Evolutionary conservation across 768 basidiomycete species (phyloP), one percentile per base, ranked within the genome.

Genomic region (Leccinum variicolor): DNA sequence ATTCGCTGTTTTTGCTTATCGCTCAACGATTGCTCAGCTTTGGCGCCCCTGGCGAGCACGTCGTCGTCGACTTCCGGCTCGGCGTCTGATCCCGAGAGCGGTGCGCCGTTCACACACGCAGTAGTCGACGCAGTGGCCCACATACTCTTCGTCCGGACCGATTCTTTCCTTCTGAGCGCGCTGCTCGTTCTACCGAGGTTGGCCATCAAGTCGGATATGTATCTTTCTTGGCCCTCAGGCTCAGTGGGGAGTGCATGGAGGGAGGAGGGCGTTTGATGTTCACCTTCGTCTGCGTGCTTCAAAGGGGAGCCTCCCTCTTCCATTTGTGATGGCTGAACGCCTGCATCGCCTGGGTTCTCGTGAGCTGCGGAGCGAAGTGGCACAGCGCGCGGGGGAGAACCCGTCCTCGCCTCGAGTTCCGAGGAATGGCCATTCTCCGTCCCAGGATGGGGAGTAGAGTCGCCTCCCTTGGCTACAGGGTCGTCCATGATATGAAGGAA

Each of bases 41-140:
- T 75, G 8, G 73, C 69, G n/a, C 73, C 73, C 19, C 86, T 74
- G 19, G 48, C 53, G n/a, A 75, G 69, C 13, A 80, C 59, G 17
- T 74, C 73, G 6, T 76, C 71, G 54, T 81, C 77, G 2, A 75
- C 64, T 19, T 75, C 72, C 3, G 77, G 76, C 17, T 73, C 73
- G 3, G 81, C 75, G 19, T 70, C 67, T 0, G 82, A 81, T 6
- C 82, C 81, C 0, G 77, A 77, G 4, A 79, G 79, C 1, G 81
- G 81, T 9, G 84, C 80, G 1, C 85, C 86, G 47, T 78, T 76
- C 26, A 77, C 77, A 65, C 87, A 85, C 4, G 81, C 70, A 19
- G 66, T 50, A 15, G 64, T 45, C 3, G 64, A 48, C 14, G 46
- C 56, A 17, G 50, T 41, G 5, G 62, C 63, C 21, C 52, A 66